Evolutionary conservation across 164 flowering plant species (phyloP).

Genomic region (Macadamia integrifolia): DNA sequence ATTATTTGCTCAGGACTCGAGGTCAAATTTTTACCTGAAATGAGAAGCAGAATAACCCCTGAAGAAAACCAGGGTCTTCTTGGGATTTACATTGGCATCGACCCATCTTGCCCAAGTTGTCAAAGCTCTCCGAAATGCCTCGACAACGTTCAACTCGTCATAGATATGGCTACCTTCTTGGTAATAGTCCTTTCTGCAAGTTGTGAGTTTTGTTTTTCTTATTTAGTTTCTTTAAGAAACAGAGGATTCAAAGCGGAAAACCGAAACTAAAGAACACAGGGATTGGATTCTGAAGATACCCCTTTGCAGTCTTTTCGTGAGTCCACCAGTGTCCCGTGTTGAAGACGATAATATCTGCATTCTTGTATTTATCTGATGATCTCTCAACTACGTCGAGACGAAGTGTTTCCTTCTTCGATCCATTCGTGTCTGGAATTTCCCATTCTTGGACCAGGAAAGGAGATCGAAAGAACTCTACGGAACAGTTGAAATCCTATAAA

Average conservation of each 20-base stretch:
- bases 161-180: conserved; percentile 95
- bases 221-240: background rate
- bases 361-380: conserved; percentile 54
- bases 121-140: conserved; percentile 84
- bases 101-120: conserved; percentile 96
- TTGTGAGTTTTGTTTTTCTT: background rate
- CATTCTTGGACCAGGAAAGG: conserved; percentile 92
- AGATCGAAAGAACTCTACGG: conserved; percentile 85
- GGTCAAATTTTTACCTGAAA: conserved; percentile 59
- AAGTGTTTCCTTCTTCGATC: conserved; percentile 74
- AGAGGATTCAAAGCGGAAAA: background rate
- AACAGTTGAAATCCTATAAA: conserved; percentile 64
- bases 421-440: conserved; percentile 58
- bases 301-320: conserved; percentile 89
- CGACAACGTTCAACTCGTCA: conserved; percentile 57
- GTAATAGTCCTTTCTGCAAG: conserved; percentile 82
- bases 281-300: conserved; percentile 34
- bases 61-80: conserved; percentile 67
- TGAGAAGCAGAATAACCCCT: conserved; percentile 92
- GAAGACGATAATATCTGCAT: conserved; percentile 75
- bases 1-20: too few species aligned
- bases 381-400: conserved; percentile 68
- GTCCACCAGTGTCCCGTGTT: conserved; percentile 99
- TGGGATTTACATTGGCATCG: conserved; percentile 63
- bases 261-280: background rate